Conservation (phyloP, 257 asterid genomes). For the Knoxia roxburghii region DNA sequence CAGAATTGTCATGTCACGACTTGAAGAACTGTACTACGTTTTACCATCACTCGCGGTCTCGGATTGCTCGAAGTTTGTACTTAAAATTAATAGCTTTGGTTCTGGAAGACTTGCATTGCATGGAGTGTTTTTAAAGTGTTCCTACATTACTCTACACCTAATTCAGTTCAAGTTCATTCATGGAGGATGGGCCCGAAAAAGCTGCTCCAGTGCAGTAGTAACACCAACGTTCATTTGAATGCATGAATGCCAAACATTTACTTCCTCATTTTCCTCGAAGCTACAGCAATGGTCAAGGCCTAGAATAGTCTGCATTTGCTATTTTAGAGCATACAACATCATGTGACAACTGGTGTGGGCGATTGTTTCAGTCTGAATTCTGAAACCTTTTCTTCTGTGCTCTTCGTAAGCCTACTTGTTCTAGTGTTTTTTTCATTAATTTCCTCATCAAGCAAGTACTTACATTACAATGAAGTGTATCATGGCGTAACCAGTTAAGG, state of each 20-base stretch:
- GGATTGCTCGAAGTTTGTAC: not conserved
- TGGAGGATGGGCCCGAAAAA: conserved; percentile 8
- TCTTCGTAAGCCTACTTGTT: not conserved
- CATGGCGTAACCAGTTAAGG: too few species aligned
- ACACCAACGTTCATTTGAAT: not conserved
- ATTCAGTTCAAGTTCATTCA: conserved; percentile 1
- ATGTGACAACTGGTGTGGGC: not conserved
- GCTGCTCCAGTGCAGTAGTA: too few species aligned
- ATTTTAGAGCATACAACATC: not conserved
- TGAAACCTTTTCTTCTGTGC: not conserved
- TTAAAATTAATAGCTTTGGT: not conserved
- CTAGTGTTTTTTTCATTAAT: too few species aligned
- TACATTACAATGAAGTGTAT: too few species aligned
- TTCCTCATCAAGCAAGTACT: too few species aligned
- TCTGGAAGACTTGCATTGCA: not conserved
- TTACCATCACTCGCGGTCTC: too few species aligned
- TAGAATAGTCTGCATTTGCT: not conserved
- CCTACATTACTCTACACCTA: too few species aligned
- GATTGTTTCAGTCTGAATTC: too few species aligned
- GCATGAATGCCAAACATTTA: not conserved
- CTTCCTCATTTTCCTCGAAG: not conserved
- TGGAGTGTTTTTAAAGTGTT: not conserved
- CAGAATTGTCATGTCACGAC: too few species aligned
- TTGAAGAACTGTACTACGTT: too few species aligned
- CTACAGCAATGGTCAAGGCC: not conserved